These are phyloP conservation scores for Hypoxylon perforatum DNA, from an alignment of 495 filamentous ascomycete genomes.

Conservation along the genomic window DNA sequence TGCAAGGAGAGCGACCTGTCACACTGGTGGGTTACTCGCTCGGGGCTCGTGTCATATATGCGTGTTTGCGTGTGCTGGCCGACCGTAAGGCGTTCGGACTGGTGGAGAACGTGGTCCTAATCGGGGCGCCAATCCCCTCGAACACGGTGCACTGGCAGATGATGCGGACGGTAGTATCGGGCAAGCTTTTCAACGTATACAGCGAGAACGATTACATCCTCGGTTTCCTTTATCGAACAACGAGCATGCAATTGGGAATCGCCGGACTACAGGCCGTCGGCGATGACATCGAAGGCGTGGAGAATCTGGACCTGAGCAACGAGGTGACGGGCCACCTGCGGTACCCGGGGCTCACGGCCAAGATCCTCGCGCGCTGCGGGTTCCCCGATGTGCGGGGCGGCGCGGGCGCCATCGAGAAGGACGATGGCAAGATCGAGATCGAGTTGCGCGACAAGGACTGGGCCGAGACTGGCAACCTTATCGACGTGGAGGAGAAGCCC, in stretches of 20 bases:
- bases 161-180: constrained; percentile 76
- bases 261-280: constrained; percentile 77
- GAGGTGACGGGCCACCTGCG: constrained; percentile 77
- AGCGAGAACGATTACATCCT: constrained; percentile 82
- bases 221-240: constrained; percentile 80
- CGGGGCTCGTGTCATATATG: constrained; percentile 83
- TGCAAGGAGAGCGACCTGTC: constrained; percentile 86
- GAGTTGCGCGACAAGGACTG: constrained; percentile 46
- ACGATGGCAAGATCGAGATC: constrained; percentile 65
- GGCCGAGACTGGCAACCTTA: constrained; percentile 46
- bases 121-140: constrained; percentile 82
- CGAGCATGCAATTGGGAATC: constrained; percentile 79
- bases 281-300: constrained; percentile 70
- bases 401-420: constrained; percentile 64
- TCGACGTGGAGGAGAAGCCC: constrained; percentile 63
- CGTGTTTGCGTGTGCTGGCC: constrained; percentile 75
- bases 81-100: constrained; percentile 80
- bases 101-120: constrained; percentile 80
- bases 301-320: constrained; percentile 80
- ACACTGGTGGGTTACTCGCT: constrained; percentile 87
- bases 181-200: constrained; percentile 80
- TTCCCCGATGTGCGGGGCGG: constrained; percentile 70
- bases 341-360: constrained; percentile 75
- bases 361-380: constrained; percentile 74
- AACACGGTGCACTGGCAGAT: constrained; percentile 71